Percentiles rank a stretch among this genome's conserved stretches.
These are phyloP conservation scores for slime mould (Dictyostelium discoideum) DNA, from an alignment of 78 protist genomes.

Conservation along the genomic window DNA sequence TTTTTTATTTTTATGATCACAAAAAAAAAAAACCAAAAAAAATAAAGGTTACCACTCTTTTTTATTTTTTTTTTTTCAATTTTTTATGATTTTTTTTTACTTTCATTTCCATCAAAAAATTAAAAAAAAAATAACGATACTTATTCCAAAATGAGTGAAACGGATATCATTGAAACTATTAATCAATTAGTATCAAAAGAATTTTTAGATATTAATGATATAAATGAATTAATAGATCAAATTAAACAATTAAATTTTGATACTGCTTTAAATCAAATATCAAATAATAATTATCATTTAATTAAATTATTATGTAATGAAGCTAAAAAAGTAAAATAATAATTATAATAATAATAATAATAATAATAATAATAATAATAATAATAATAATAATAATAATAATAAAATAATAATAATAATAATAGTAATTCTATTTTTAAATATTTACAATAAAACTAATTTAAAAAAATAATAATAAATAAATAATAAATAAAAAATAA, in stretches of 20 bases:
- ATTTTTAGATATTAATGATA: background rate
- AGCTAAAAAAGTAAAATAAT: conserved; percentile 11
- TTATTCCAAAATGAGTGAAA: background rate
- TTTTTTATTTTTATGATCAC: too few relatives aligned
- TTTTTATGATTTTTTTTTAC: background rate
- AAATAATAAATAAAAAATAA: background rate
- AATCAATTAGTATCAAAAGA: background rate
- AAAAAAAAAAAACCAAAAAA: too few relatives aligned
- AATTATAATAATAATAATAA: too few relatives aligned
- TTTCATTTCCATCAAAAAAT: too few relatives aligned
- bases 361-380: background rate
- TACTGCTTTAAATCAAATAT: background rate
- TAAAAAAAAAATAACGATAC: background rate
- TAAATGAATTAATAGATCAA: background rate
- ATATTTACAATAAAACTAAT: background rate
- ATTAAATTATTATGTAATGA: conserved; percentile 39
- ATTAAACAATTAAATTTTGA: background rate
- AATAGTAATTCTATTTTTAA: background rate
- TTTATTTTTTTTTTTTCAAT: background rate
- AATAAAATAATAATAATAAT: background rate
- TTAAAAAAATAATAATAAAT: background rate
- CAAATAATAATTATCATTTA: conserved; percentile 12
- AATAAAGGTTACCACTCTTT: too few relatives aligned
- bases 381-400: background rate
- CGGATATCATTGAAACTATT: background rate